Evolutionary conservation across 2,329 filamentous ascomycete genomes (phyloP), one percentile per base, ranked within the genome.

Genomic region (Exophiala bonariae): DNA sequence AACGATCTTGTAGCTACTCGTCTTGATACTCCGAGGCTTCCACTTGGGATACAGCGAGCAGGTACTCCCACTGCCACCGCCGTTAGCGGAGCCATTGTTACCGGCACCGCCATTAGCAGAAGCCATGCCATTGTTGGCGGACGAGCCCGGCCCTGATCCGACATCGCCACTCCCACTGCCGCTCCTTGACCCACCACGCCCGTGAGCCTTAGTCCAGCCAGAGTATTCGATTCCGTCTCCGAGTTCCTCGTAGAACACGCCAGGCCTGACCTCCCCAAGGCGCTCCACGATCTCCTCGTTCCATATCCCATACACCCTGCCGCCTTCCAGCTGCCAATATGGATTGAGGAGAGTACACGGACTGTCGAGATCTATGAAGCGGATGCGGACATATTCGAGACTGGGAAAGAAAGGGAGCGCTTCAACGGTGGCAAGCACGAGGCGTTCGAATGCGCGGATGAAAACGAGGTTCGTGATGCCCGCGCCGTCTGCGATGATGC

Each of bases 321-420:
- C 78, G 37, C 81, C 72, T 26, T 76, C 70, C 33, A 89, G 68
- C 46, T 85, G 70, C 62, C 89, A 90, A 60, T 84, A 88, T 0
- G 86, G 86, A 58, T 89, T 89, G 3, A 89, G 68, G 1, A 83
- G 79, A 3, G 85, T 85, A 11, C 85, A 75, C 2, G 83, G 80
- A 2, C 85, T 87, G 61, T 89, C 86, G 4, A 89, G 73, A 64
- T 89, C 86, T 43, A 89, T 83, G 59, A 87, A 89, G 44, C 86
- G 81, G 59, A 89, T 87, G 47, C 85, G 76, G 54, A 90, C 65
- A 63, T 82, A 81, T 35, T 81, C 70, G 23, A 90, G 66, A n/a
- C 73, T 69, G 42, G 76, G 75, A 38, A 87, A 75, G 8, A 35
- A 39, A 22, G 72, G 74, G 36, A 89, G 66, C 3, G 82, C 77